Percentiles rank a stretch among this genome's conserved stretches.
Evolutionary conservation across 1,139 yeast species (phyloP).

Genomic region (Lodderomyces metapsilosis): DNA sequence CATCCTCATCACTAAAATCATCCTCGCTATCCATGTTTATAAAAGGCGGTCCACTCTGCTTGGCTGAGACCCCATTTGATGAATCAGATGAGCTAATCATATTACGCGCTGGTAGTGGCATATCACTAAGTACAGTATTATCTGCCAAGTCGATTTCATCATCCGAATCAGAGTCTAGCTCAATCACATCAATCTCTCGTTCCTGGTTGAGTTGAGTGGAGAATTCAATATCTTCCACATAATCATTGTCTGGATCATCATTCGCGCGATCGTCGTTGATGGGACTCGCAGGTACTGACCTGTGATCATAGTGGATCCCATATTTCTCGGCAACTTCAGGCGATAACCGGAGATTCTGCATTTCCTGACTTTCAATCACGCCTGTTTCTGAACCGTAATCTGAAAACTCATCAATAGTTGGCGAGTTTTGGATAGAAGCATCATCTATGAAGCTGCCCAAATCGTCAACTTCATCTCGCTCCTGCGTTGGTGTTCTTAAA

Average conservation of each 20-base stretch:
- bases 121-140: constrained; percentile 3
- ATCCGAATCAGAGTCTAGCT: constrained; percentile 33
- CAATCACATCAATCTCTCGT: constrained; percentile 37
- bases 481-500: constrained; percentile 36
- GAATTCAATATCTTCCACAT: constrained; percentile 29
- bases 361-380: constrained; percentile 19
- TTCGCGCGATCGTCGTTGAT: constrained; percentile 8
- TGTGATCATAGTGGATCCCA: constrained; percentile 26
- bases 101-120: constrained; percentile 1
- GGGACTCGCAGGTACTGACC: not conserved
- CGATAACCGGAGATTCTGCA: constrained; percentile 25
- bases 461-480: constrained; percentile 31
- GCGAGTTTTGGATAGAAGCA: constrained; percentile 15
- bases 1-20: constrained; percentile 41
- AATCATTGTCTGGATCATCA: constrained; percentile 18
- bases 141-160: constrained; percentile 16
- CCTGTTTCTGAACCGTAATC: constrained; percentile 1
- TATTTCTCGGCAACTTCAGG: constrained; percentile 20
- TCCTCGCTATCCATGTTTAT: constrained; percentile 18
- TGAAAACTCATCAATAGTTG: constrained; percentile 17
- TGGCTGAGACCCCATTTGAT: constrained; percentile 1
- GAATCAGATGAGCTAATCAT: constrained; percentile 2
- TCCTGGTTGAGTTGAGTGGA: constrained; percentile 45
- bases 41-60: constrained; percentile 9
- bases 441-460: constrained; percentile 36